Percentiles rank a stretch among this genome's conserved stretches.
phyloP scores from a whole-genome alignment of 1,284 basidiomycete species.

The Leucocoprinus gongylophorus region DNA sequence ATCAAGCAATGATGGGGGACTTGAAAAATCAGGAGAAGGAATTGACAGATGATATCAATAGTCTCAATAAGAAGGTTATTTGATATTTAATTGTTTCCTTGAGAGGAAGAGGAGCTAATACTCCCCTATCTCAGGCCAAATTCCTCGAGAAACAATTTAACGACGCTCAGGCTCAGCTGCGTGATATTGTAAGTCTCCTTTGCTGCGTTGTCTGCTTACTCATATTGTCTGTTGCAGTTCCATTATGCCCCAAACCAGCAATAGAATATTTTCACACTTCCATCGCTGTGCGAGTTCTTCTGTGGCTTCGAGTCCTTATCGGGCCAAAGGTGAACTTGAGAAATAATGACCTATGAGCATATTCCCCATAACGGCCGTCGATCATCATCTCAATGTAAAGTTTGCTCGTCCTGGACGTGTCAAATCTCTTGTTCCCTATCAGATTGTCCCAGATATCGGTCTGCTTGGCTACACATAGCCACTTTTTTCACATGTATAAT shows the following conservation, averaged over 20 bases:
- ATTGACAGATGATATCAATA: slow-evolving; percentile 72
- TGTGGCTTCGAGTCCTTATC: background rate
- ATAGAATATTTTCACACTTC: slow-evolving; percentile 13
- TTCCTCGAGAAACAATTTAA: slow-evolving; percentile 89
- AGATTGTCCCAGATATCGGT: background rate
- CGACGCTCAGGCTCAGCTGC: slow-evolving; percentile 78
- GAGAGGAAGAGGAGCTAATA: background rate
- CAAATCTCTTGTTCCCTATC: background rate
- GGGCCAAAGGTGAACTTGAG: background rate
- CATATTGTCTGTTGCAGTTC: slow-evolving; percentile 38
- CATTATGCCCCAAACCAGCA: slow-evolving; percentile 53
- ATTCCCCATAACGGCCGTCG: background rate
- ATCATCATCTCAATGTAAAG: background rate
- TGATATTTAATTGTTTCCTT: background rate
- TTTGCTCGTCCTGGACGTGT: background rate
- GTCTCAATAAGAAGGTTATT: slow-evolving; percentile 70
- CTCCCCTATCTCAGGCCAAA: slow-evolving; percentile 52
- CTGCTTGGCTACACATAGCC: background rate
- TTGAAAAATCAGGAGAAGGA: slow-evolving; percentile 73
- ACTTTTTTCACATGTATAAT: slow-evolving; percentile 5
- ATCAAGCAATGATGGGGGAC: slow-evolving; percentile 69
- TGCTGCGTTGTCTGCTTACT: slow-evolving; percentile 7
- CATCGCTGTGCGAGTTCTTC: background rate
- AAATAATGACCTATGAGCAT: too few species aligned
- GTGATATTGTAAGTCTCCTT: slow-evolving; percentile 67